Base-by-base conservation (phyloP, 208 protist species). In the Hexamita inflata region DNA sequence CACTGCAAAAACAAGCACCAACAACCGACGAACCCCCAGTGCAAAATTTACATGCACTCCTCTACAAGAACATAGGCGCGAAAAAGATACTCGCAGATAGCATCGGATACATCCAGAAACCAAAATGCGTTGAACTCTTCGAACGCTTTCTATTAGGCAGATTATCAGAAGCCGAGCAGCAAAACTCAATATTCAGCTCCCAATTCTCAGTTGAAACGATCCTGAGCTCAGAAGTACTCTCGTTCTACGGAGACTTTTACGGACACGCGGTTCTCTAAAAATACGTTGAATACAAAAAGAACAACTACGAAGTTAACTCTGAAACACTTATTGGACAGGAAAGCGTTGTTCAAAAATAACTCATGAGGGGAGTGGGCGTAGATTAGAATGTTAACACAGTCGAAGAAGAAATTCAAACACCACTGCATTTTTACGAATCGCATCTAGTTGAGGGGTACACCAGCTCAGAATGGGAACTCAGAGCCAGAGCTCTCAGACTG, bases 391-490 rank as follows among this genome's bases (percentile, higher is more conserved):
- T 24, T 70, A 70, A 9, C 9, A 13, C 32, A 45, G 7, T 70
- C 11, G 64, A 70, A 13, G 30, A 45, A 24, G 64, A 70, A 32
- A 70, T 70, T 15, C 35, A 70, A 45, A 70, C 64, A 2, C 64
- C 64, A n/a, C 11, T 70, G 11, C 64, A 70, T 38, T 70, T 70
- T 38, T 70, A 70, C n/a, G 64, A 70, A 38, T 19, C 19, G 7
- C 11, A 70, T 45, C 11, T 70, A 28, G 64, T 70, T 38, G 19
- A 7, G 15, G 64, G 64, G 2, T 70, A 70, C 38, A 70, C 64
- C n/a, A 42, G 30, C 9, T 45, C 32, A 15, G 64, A 70, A n/a
- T 70, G 64, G 64, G 64, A 70, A 49, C 38, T 70, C 19, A n/a
- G 64, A 38, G 64, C 64, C 9, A 40, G 64, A 32, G 64, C 64